Percentiles rank a stretch among this genome's conserved stretches.
These are phyloP conservation scores for Penicillium sp. DNA, from an alignment of 2,329 filamentous ascomycete species.

Conservation along the genomic window DNA sequence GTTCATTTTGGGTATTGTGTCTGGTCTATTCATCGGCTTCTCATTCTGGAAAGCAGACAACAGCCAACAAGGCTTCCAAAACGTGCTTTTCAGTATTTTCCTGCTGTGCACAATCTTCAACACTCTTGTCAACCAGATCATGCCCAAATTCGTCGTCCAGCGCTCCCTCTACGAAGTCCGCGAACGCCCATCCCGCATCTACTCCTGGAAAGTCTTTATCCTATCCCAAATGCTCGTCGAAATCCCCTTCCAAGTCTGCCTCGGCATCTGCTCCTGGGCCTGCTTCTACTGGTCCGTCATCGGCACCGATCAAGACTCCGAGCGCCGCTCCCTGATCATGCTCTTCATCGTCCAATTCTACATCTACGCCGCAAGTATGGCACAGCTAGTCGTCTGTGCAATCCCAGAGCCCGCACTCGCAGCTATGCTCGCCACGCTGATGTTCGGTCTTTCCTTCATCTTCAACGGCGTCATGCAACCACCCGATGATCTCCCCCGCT, in stretches of 20 bases:
- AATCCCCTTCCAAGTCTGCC: slow-evolving; percentile 70
- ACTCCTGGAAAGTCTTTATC: slow-evolving; percentile 83
- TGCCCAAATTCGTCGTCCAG: slow-evolving; percentile 81
- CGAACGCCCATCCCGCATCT: slow-evolving; percentile 77
- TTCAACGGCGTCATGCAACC: slow-evolving; percentile 60
- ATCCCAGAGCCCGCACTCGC: slow-evolving; percentile 16
- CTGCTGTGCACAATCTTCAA: slow-evolving; percentile 61
- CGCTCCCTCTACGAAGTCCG: slow-evolving; percentile 78
- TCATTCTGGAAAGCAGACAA: slow-evolving; percentile 71
- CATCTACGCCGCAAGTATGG: slow-evolving; percentile 21
- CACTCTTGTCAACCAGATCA: slow-evolving; percentile 54
- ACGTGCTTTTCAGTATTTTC: slow-evolving; percentile 82
- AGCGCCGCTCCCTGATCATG: slow-evolving; percentile 18
- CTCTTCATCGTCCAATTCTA: slow-evolving; percentile 26
- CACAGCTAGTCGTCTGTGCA: slow-evolving; percentile 14
- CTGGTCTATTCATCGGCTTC: slow-evolving; percentile 73
- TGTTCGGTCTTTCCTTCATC: slow-evolving; percentile 21
- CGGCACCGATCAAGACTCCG: slow-evolving; percentile 12
- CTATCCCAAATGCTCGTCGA: slow-evolving; percentile 80
- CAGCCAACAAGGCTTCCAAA: slow-evolving; percentile 73
- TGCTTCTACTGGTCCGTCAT: slow-evolving; percentile 27
- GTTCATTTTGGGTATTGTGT: slow-evolving; percentile 60
- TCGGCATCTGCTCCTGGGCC: slow-evolving; percentile 23
- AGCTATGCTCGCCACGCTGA: slow-evolving; percentile 19
- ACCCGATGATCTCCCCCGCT: slow-evolving; percentile 59